Base-by-base conservation (phyloP, 768 basidiomycete species). In the Leccinum aurantiacum region DNA sequence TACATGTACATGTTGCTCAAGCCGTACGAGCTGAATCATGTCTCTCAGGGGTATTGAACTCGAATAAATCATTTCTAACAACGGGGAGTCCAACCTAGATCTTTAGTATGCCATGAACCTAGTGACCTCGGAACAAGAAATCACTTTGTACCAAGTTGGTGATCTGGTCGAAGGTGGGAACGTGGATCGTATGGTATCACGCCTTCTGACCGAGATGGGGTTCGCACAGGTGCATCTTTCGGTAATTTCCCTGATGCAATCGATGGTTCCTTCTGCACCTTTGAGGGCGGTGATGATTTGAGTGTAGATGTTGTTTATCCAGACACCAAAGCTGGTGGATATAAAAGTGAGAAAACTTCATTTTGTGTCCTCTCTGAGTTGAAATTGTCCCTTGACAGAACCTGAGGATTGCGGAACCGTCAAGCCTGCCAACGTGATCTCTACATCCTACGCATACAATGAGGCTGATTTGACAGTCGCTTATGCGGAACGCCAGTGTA, bases 81-180 rank as follows among this genome's bases (percentile, higher is more conserved):
- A 88, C 53, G 84, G 79, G 19, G 90, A 90, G 77, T 86, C 88
- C 27, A 79, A 87, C 66, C 80, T 91, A 5, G 90, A 91, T 68
- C 82, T 90, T 22, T 82, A 90, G 71, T 90, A 88, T 56, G 83
- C 77, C 13, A 83, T 91, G 65, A 79, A 80, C 9, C 73, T 83
- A 53, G 71, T 74, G 5, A 75, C 74, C 0, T 60, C 65, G 13
- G 70, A 66, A 38, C 79, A 77, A 63, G 65, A 68, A 0, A 48
- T 80, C 25, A 74, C 71, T n/a, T 58, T 80, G 38, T 74, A 76
- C 24, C 78, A 80, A 64, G 71, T 77, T 14, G 79, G 79, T 37
- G 78, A 80, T 63, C 31, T 69, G 14, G 54, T 71, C 15, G 57
- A 72, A 68, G 74, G 78, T 76, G 19, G 19, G 66, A 47, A 27